Percentiles rank a stretch among this genome's conserved stretches.
phyloP scores from a whole-genome alignment of 371 early-diverging fungal species.

The Actinomucor elegans region DNA sequence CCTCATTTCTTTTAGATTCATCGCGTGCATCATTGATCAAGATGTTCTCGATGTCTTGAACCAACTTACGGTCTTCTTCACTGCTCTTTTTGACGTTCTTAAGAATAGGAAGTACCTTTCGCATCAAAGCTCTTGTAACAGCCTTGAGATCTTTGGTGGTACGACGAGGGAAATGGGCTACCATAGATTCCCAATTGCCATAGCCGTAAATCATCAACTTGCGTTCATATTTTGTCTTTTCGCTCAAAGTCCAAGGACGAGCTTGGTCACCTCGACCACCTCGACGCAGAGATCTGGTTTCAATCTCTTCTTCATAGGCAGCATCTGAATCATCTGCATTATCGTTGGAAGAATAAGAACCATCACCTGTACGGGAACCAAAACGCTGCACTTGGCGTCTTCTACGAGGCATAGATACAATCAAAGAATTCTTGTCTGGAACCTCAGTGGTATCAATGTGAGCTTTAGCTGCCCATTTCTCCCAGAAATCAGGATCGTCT shows the following conservation, averaged over 20 bases:
- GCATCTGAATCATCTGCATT: slow-evolving; percentile 53
- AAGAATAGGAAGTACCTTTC: slow-evolving; percentile 28
- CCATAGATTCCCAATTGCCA: slow-evolving; percentile 72
- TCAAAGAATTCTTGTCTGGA: slow-evolving; percentile 56
- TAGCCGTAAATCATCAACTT: slow-evolving; percentile 79
- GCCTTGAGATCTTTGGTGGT: slow-evolving; percentile 59
- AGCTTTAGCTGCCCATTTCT: slow-evolving; percentile 88
- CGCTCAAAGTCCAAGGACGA: slow-evolving; percentile 73
- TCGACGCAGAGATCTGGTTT: slow-evolving; percentile 8
- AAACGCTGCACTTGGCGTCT: slow-evolving; percentile 63
- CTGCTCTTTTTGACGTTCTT: slow-evolving; percentile 18
- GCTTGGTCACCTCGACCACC: slow-evolving; percentile 11
- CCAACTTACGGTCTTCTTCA: slow-evolving; percentile 39
- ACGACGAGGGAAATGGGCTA: slow-evolving; percentile 49
- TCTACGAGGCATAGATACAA: slow-evolving; percentile 68
- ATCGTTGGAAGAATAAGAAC: slow-evolving; percentile 41
- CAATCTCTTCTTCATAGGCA: slow-evolving; percentile 42
- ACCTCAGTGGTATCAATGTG: slow-evolving; percentile 63
- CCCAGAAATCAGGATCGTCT: slow-evolving; percentile 98
- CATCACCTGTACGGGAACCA: slow-evolving; percentile 42
- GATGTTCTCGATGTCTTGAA: slow-evolving; percentile 36
- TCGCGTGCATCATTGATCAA: slow-evolving; percentile 31
- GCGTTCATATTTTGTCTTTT: slow-evolving; percentile 72
- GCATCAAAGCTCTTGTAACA: slow-evolving; percentile 41
- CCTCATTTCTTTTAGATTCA: slow-evolving; percentile 30